phyloP scores from a whole-genome alignment of 345 rosid genomes.

The Rhizophora apiculata region DNA sequence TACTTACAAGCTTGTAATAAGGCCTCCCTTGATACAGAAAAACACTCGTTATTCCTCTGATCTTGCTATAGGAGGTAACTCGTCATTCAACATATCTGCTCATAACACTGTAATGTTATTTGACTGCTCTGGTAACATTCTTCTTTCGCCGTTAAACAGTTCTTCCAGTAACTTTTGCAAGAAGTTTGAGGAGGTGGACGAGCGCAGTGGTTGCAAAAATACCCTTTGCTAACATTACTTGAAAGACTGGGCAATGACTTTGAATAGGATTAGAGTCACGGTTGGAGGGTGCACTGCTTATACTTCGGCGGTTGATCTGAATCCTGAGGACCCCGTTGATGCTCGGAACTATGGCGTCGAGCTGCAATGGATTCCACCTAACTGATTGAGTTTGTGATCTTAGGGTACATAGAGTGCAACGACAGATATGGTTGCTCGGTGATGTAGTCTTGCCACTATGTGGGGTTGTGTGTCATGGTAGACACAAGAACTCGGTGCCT shows the following conservation, averaged over 20 bases:
- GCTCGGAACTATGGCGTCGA: conserved; percentile 56
- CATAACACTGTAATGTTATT: conserved; percentile 56
- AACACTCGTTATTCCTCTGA: conserved; percentile 48
- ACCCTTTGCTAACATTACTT: conserved; percentile 61
- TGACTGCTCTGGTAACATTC: conserved; percentile 44
- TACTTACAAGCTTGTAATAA: conserved; percentile 38
- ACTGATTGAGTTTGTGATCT: conserved; percentile 6
- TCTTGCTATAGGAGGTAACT: conserved; percentile 41
- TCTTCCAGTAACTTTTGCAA: conserved; percentile 49
- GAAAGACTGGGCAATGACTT: conserved; percentile 56
- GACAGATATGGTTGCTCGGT: no score
- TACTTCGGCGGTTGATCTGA: conserved; percentile 41
- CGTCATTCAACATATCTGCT: conserved; percentile 56
- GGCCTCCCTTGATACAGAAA: conserved; percentile 35
- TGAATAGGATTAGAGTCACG: conserved; percentile 49
- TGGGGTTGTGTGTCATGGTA: no score
- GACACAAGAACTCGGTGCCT: no score
- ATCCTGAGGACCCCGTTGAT: conserved; percentile 22
- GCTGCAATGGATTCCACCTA: conserved; percentile 54
- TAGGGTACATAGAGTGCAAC: no score
- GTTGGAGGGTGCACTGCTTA: conserved; percentile 58
- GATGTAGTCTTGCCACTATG: no score
- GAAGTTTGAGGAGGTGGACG: conserved; percentile 36
- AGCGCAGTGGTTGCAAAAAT: conserved; percentile 38
- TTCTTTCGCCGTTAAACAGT: conserved; percentile 50